Evolutionary conservation across 176 grass and related monocot species (phyloP).

Genomic region (Phoenix dactylifera): DNA sequence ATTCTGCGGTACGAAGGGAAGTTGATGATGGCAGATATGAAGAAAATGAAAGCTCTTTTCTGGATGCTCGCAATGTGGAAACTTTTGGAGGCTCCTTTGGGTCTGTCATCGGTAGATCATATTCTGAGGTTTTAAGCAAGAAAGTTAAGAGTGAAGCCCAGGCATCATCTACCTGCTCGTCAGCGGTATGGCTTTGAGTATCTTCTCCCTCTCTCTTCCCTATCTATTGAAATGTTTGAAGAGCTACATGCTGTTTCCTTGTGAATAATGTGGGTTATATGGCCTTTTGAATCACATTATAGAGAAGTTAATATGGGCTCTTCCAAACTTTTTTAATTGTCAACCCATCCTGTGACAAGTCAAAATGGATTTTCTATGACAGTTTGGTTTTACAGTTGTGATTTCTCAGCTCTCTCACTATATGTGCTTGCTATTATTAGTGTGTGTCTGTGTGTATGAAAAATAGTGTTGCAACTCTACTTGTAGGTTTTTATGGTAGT

Average conservation of each 20-base stretch:
- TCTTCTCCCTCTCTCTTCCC: neutral
- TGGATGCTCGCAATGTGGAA: conserved; percentile 13
- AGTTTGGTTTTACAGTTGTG: no score
- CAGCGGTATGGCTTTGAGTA: conserved; percentile 11
- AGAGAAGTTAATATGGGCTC: no score
- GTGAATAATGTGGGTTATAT: no score
- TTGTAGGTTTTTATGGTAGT: no score
- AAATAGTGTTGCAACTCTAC: no score
- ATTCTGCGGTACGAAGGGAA: conserved; percentile 80
- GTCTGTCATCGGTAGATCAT: conserved; percentile 8
- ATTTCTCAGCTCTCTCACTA: no score
- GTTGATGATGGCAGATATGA: conserved; percentile 30
- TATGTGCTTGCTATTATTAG: no score
- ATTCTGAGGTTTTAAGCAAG: conserved; percentile 19
- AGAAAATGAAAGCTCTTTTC: conserved; percentile 15
- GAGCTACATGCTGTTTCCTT: neutral
- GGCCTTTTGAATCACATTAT: no score
- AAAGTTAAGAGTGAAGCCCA: conserved; percentile 20
- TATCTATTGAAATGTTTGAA: conserved; percentile 7
- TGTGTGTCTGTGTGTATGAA: no score
- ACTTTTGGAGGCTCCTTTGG: neutral
- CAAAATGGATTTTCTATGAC: no score
- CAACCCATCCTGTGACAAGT: no score
- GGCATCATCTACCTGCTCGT: conserved; percentile 12
- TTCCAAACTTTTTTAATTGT: no score